Evolutionary conservation across 139 green algal genomes (phyloP), one percentile per base, ranked within the genome.

Genomic region (Pseudopediastrum boryanum): DNA sequence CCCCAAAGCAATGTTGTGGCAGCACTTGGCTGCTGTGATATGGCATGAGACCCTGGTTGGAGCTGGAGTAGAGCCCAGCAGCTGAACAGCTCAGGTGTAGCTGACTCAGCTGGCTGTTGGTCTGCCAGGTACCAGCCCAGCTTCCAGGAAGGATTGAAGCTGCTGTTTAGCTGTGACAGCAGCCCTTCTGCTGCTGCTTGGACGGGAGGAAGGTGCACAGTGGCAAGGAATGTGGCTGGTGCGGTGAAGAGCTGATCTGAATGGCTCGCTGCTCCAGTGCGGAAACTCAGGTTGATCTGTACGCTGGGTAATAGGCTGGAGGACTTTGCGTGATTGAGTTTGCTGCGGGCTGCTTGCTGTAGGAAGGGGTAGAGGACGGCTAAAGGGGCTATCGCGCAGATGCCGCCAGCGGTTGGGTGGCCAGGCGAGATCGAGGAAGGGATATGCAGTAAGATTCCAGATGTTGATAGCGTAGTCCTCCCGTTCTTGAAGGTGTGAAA

Each of bases 401-500:
- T 41, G 61, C 61, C 58, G 58, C 12, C 58, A 27, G 19, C 58
- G 58, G 25, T 10, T 10, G 25, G 9, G 58, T 39, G 19, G 58
- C 58, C 25, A 13, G 9, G 19, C 19, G 25, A 16, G 13, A 10
- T 25, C 19, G 25, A 67, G 10, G 12, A 67, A 16, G 16, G 58
- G 58, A 27, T 27, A 58, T 19, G 48, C 16, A 16, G 19, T 58
- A 16, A 19, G 48, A 16, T 27, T 27, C 16, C 16, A 58, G 58
- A 13, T 27, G 58, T 38, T 31, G 77, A 84, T 23, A 81, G 62
- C 0, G 82, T 76, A 3, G 82, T 85, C 2, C 19, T 29, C 12
- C 85, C 78, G 38, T 85, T 75, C 1, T 21, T 43, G 33, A 73
- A 59, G 3, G 62, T 36, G 56, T 78, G 71, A 27, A 89, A 88